Percentiles rank a stretch among this genome's conserved stretches.
phyloP scores from a whole-genome alignment of 2,329 filamentous ascomycete species.

The Zalaria sp. region DNA sequence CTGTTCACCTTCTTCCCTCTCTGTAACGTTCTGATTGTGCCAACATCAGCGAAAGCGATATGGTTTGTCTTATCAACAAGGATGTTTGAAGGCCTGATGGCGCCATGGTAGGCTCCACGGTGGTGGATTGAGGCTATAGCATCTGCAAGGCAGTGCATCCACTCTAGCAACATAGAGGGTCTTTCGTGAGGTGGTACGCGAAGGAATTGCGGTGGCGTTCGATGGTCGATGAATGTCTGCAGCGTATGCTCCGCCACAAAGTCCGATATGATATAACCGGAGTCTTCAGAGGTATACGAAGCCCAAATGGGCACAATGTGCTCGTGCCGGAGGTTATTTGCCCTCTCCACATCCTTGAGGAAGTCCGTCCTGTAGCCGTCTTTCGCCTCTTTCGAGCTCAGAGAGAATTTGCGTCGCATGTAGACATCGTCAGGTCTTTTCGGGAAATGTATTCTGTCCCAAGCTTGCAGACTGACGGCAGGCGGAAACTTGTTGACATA shows the following conservation, averaged over 20 bases:
- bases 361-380: conserved; percentile 24
- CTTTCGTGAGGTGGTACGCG: conserved; percentile 46
- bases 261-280: conserved; percentile 51
- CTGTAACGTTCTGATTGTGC: conserved; percentile 33
- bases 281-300: conserved; percentile 52
- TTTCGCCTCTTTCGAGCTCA: conserved; percentile 13
- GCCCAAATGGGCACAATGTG: conserved; percentile 60
- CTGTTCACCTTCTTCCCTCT: conserved; percentile 43
- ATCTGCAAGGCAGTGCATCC: conserved; percentile 61
- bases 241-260: conserved; percentile 54
- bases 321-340: conserved; percentile 47
- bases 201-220: conserved; percentile 47
- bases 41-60: conserved; percentile 53
- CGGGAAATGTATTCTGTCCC: conserved; percentile 50
- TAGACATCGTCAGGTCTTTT: conserved; percentile 42
- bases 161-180: conserved; percentile 50
- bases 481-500: conserved; percentile 45
- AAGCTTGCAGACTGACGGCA: conserved; percentile 30
- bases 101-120: conserved; percentile 48
- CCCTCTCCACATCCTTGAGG: conserved; percentile 43
- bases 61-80: conserved; percentile 51
- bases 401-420: conserved; percentile 17
- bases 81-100: conserved; percentile 58
- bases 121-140: conserved; percentile 54
- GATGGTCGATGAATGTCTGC: conserved; percentile 49